Evolutionary conservation across 306 rosid species (phyloP).

Genomic region (Cucumis sativus): Cucumber_9930_V3 NC_026655.2:11630501-11631000

Average conservation of each 20-base stretch:
- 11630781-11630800: neutral
- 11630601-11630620: neutral
- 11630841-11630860: neutral
- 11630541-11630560: constrained; percentile 3
- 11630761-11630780: neutral
- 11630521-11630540: constrained; percentile 77
- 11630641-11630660: neutral
- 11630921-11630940: neutral
- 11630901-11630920: neutral
- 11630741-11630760: neutral
- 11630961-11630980: neutral
- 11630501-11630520: constrained; percentile 74
- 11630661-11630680: neutral
- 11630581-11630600: neutral
- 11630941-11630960: neutral
- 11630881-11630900: neutral
- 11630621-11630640: neutral
- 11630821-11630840: neutral
- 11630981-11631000: neutral
- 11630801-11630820: neutral
- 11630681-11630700: too few relatives aligned
- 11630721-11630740: neutral
- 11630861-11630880: too few relatives aligned
- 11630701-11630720: neutral
- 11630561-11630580: neutral